These are phyloP conservation scores for Leccinum truebloodii DNA, from an alignment of 768 basidiomycete species.

Conservation along the genomic window DNA sequence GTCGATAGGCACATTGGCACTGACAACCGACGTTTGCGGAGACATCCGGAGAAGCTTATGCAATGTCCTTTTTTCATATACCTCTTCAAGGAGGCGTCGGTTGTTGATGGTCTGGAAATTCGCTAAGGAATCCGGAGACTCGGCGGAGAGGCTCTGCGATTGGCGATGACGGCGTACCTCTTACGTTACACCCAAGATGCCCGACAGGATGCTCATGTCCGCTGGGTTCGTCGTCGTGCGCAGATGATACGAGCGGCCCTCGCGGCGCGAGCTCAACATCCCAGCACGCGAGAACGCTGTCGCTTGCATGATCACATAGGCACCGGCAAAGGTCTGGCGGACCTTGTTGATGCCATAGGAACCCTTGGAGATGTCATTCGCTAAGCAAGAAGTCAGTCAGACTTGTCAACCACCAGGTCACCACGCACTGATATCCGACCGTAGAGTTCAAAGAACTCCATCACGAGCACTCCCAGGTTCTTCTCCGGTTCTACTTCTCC, in stretches of 20 bases:
- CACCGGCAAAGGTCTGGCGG: conserved; percentile 81
- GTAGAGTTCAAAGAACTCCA: conserved; percentile 98
- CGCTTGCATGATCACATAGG: conserved; percentile 73
- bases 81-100: conserved; percentile 64
- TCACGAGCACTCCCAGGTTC: conserved; percentile 90
- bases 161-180: conserved; percentile 54
- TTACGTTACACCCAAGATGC: conserved; percentile 79
- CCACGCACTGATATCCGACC: conserved; percentile 78
- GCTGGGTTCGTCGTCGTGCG: conserved; percentile 48
- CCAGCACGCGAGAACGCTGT: conserved; percentile 67
- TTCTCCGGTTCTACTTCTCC: conserved; percentile 78
- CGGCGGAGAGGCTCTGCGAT: not conserved
- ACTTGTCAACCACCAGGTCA: not conserved
- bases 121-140: conserved; percentile 2
- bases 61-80: conserved; percentile 59
- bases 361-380: conserved; percentile 90
- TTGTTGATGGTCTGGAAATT: conserved; percentile 69
- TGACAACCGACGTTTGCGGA: conserved; percentile 18
- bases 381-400: conserved; percentile 41
- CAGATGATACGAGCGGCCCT: conserved; percentile 50
- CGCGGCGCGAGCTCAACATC: conserved; percentile 56
- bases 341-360: conserved; percentile 85
- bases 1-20: conserved; percentile 23
- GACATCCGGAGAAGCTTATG: conserved; percentile 58
- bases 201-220: conserved; percentile 77